Evolutionary conservation across 2,329 filamentous ascomycete species (phyloP), one percentile per base, ranked within the genome.

Genomic region (Colletotrichum destructivum): DNA sequence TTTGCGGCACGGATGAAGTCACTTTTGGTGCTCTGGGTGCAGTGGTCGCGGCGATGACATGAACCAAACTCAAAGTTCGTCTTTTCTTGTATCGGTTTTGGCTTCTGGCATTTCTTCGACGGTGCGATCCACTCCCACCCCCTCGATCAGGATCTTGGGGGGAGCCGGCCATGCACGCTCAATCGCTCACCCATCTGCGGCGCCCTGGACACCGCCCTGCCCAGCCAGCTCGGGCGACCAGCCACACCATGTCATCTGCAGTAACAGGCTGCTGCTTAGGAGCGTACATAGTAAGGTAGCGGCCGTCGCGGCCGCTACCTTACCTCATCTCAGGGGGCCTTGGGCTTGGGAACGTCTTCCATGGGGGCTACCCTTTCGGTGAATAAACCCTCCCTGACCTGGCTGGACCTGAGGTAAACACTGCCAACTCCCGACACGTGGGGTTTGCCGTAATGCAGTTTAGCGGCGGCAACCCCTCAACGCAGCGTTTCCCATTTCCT

Each of bases 61-160:
- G 69, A 71, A 71, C 69, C 65, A 69, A 71, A 71, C 69, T 71
- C 69, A 71, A 71, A 71, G 69, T 71, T 71, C 69, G 69, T 71
- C 69, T 63, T 71, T 71, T 71, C 69, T 71, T 60, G 65, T 9
- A 42, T 71, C 69, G 69, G 64, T 60, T 69, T 71, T 69, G 68
- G 56, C 51, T 69, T 69, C 68, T 71, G 68, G 68, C 68, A 71
- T 71, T 66, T 71, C 57, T 71, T 71, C 69, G 59, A 69, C 65
- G 59, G 46, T 60, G 69, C 59, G 59, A 71, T 71, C 69, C 69
- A 71, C 69, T 60, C 64, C 69, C 35, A 38, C 35, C 35, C 35
- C 62, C 64, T 59, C 69, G 65, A 69, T 71, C 59, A 71, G 65
- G 57, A 71, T 69, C 69, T 71, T 62, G 65, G 65, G 49, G 52